These are phyloP conservation scores for Aspergillus viridinutans DNA, from an alignment of 2,329 filamentous ascomycete genomes.

Conservation along the genomic window DNA sequence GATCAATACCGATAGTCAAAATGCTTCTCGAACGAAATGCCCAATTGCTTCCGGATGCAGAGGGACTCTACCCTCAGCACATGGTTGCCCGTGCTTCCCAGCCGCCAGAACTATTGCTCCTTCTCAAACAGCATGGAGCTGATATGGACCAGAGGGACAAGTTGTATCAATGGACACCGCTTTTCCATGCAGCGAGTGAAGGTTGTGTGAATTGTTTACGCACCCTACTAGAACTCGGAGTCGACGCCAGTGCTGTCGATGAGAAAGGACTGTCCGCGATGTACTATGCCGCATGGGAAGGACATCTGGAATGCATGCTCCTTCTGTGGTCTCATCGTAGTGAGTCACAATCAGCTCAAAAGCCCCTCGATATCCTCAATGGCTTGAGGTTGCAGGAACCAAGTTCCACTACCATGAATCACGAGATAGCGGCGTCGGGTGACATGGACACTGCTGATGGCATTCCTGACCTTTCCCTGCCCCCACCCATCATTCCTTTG, in stretches of 20 bases:
- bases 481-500: slow-evolving; percentile 91
- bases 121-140: slow-evolving; percentile 80
- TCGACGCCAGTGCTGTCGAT: slow-evolving; percentile 73
- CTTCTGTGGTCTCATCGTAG: slow-evolving; percentile 56
- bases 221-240: slow-evolving; percentile 73
- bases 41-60: slow-evolving; percentile 84
- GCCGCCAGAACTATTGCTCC: slow-evolving; percentile 70
- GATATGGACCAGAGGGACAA: slow-evolving; percentile 92
- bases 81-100: slow-evolving; percentile 86
- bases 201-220: slow-evolving; percentile 86
- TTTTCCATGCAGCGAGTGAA: slow-evolving; percentile 95
- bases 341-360: slow-evolving; percentile 19
- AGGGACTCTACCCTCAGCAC: slow-evolving; percentile 95
- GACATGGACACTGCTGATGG: slow-evolving; percentile 70
- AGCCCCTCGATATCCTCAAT: slow-evolving; percentile 33
- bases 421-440: slow-evolving; percentile 49
- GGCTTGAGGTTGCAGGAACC: slow-evolving; percentile 28
- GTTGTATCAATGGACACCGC: slow-evolving; percentile 92
- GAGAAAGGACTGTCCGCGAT: slow-evolving; percentile 92
- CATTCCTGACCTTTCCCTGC: slow-evolving; percentile 86
- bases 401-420: slow-evolving; percentile 20
- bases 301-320: slow-evolving; percentile 90
- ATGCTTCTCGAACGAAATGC: slow-evolving; percentile 77
- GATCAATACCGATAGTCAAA: slow-evolving; percentile 77
- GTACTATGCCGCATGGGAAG: slow-evolving; percentile 99